phyloP scores from a whole-genome alignment of 306 rosid genomes.

The Vicia faba region DNA sequence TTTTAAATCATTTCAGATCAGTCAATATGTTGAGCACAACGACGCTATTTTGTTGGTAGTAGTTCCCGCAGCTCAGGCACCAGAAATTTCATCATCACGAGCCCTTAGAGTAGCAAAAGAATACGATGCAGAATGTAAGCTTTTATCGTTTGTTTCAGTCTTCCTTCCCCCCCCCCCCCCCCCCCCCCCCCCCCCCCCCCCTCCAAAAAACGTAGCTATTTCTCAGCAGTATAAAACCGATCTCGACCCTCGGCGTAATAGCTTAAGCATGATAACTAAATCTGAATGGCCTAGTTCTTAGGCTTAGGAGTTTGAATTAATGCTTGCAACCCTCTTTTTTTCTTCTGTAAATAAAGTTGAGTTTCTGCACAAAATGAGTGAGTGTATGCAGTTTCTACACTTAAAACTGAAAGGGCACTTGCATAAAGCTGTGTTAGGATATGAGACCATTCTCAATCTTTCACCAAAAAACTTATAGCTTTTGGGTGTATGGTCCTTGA shows the following conservation, averaged over 20 bases:
- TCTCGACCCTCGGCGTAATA: constrained; percentile 2
- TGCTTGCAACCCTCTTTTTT: constrained; percentile 5
- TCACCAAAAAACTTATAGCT: constrained; percentile 7
- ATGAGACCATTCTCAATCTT: constrained; percentile 15
- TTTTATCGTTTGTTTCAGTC: constrained; percentile 18
- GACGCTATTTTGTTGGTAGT: constrained; percentile 87
- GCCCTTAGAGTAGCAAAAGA: constrained; percentile 88
- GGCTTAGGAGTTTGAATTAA: constrained; percentile 25
- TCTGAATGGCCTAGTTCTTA: constrained; percentile 8
- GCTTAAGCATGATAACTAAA: not conserved
- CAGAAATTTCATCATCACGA: constrained; percentile 86
- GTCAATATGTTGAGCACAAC: constrained; percentile 91
- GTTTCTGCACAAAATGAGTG: not conserved
- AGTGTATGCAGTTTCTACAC: constrained; percentile 1
- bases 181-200: not conserved
- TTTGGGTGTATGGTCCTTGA: constrained; percentile 17
- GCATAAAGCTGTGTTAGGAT: not conserved
- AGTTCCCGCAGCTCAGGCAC: constrained; percentile 91
- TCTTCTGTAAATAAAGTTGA: constrained; percentile 22
- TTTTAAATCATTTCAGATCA: constrained; percentile 52
- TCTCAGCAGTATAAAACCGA: constrained; percentile 3
- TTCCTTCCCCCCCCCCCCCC: not conserved
- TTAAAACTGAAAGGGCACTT: constrained; percentile 23
- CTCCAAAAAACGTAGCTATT: constrained; percentile 5
- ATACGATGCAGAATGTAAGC: constrained; percentile 83